These are phyloP conservation scores for Phellopilus nigrolimitatus DNA, from an alignment of 1,284 basidiomycete genomes.

Conservation along the genomic window DNA sequence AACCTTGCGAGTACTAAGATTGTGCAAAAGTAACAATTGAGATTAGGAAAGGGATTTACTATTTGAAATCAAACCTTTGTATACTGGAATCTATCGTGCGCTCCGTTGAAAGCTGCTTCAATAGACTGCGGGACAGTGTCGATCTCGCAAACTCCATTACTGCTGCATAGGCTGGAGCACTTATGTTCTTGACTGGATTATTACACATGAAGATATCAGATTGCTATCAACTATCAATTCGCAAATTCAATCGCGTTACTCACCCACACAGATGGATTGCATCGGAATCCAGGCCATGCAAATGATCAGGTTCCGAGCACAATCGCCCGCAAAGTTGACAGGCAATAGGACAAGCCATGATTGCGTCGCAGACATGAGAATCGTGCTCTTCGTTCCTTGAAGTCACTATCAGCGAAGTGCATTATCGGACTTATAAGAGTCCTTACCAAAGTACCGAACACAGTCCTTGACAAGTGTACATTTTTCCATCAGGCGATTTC, in stretches of 20 bases:
- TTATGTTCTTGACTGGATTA: slow-evolving; percentile 46
- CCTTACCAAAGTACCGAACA: slow-evolving; percentile 43
- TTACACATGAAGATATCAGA: too few relatives aligned
- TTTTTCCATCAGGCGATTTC: slow-evolving; percentile 28
- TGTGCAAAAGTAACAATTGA: not conserved
- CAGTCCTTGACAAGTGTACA: slow-evolving; percentile 37
- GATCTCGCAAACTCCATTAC: slow-evolving; percentile 50
- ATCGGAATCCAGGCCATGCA: slow-evolving; percentile 42
- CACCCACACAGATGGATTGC: slow-evolving; percentile 58
- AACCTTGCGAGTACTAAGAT: slow-evolving; percentile 27
- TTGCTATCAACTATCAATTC: too few relatives aligned
- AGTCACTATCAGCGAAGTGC: not conserved
- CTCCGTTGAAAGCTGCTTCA: slow-evolving; percentile 49
- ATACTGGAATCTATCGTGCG: slow-evolving; percentile 43
- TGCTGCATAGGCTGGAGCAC: slow-evolving; percentile 39
- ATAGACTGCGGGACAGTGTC: slow-evolving; percentile 53
- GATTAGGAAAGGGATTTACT: not conserved
- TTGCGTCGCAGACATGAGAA: slow-evolving; percentile 43
- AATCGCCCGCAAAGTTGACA: slow-evolving; percentile 52
- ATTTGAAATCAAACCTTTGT: slow-evolving; percentile 48
- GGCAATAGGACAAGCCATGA: slow-evolving; percentile 43
- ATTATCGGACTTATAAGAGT: not conserved
- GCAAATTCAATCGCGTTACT: slow-evolving; percentile 28
- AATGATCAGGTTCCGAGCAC: slow-evolving; percentile 44
- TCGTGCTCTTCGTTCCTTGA: slow-evolving; percentile 42